Evolutionary conservation across 2,329 filamentous ascomycete species (phyloP).

Genomic region (Penicillium sp.): DNA sequence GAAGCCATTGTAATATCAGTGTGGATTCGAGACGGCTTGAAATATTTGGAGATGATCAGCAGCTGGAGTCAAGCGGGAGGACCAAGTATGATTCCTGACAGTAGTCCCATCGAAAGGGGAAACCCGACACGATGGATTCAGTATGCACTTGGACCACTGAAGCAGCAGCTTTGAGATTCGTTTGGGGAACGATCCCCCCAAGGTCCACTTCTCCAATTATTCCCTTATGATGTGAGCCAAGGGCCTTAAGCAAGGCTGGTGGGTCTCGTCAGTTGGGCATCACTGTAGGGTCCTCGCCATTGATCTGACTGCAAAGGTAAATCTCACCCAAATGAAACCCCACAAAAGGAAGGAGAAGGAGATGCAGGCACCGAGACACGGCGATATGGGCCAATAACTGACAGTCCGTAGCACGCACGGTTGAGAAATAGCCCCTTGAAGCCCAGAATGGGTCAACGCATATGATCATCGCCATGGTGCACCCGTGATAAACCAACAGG

Average conservation of each 20-base stretch:
- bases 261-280: background rate
- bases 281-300: background rate
- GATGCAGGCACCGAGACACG: background rate
- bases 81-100: background rate
- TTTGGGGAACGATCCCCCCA: background rate
- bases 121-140: slow-evolving; percentile 6
- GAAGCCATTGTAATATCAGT: background rate
- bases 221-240: background rate
- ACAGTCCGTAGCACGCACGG: background rate
- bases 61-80: background rate
- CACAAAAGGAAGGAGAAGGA: background rate
- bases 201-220: slow-evolving; percentile 6
- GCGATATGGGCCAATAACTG: background rate
- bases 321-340: background rate
- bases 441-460: background rate
- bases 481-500: background rate
- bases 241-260: background rate
- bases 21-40: background rate
- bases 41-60: background rate
- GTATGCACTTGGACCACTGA: background rate
- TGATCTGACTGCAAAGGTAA: background rate
- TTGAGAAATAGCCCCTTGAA: background rate
- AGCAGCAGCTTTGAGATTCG: background rate
- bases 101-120: background rate
- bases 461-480: background rate